Percentiles rank a stretch among this genome's conserved stretches.
These are phyloP conservation scores for Stagonosporopsis rhizophila DNA, from an alignment of 2,329 filamentous ascomycete genomes.

Conservation along the genomic window DNA sequence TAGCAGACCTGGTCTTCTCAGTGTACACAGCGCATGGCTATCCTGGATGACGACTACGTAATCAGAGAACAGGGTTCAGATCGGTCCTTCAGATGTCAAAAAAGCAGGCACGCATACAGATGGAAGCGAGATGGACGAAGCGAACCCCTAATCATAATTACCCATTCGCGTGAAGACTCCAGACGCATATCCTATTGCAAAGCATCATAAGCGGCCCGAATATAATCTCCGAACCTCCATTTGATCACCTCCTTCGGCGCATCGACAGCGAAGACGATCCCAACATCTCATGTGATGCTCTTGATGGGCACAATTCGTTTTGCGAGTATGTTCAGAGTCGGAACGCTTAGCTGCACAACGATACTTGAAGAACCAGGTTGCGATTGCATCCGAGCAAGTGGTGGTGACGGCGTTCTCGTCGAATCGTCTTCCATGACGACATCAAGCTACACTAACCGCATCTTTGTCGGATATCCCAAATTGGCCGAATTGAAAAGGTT, in stretches of 20 bases:
- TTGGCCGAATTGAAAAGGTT: conserved; percentile 6
- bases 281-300: neutral
- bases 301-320: neutral
- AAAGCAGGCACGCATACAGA: neutral
- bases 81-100: neutral
- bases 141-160: neutral
- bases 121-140: neutral
- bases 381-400: neutral
- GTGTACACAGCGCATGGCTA: neutral
- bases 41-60: neutral
- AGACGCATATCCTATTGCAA: neutral
- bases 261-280: neutral
- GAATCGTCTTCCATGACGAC: conserved; percentile 20
- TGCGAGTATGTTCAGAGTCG: neutral
- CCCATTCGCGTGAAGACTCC: neutral
- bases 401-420: conserved; percentile 18
- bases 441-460: conserved; percentile 21
- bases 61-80: neutral
- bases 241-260: neutral
- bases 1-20: neutral
- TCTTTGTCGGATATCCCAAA: conserved; percentile 14
- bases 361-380: neutral
- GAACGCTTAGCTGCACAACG: neutral
- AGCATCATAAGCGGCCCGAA: neutral
- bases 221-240: neutral